phyloP scores from a whole-genome alignment of 2,329 filamentous ascomycete species.

The Colletotrichum somersetense region DNA sequence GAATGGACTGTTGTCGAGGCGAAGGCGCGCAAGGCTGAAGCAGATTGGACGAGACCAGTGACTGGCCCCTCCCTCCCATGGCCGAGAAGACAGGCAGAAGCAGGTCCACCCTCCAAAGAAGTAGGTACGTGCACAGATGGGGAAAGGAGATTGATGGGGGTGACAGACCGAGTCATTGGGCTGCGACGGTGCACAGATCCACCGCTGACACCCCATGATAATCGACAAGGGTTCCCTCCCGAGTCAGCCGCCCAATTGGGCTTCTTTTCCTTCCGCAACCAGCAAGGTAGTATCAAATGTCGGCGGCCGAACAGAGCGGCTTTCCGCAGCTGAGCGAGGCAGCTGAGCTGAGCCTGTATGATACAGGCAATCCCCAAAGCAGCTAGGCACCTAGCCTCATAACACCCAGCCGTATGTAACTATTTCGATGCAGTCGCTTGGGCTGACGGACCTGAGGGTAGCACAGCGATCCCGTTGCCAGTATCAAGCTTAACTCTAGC shows the following conservation, averaged over 20 bases:
- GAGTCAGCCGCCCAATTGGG: constrained; percentile 15
- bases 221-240: constrained; percentile 11
- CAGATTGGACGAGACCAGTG: not conserved
- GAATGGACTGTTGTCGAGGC: constrained; percentile 23
- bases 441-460: not conserved
- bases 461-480: not conserved
- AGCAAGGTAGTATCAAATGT: not conserved
- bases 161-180: constrained; percentile 14
- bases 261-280: not conserved
- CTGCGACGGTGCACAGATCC: not conserved
- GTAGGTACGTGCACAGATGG: constrained; percentile 36
- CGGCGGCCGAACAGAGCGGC: constrained; percentile 34
- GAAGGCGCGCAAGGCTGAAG: constrained; percentile 13
- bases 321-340: not conserved
- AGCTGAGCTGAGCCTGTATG: not conserved
- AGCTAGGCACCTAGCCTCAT: not conserved
- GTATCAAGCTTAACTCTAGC: constrained; percentile 17
- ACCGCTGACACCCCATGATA: not conserved
- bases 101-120: not conserved
- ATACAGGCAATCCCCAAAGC: too few species aligned
- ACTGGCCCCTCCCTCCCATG: too few species aligned
- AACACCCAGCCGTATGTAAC: too few species aligned
- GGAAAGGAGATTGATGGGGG: constrained; percentile 32
- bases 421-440: too few species aligned
- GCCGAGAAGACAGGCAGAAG: not conserved